Percentiles rank a stretch among this genome's conserved stretches.
These are phyloP conservation scores for Rosa rugosa DNA, from an alignment of 306 rosid genomes.

Conservation along the genomic window DNA sequence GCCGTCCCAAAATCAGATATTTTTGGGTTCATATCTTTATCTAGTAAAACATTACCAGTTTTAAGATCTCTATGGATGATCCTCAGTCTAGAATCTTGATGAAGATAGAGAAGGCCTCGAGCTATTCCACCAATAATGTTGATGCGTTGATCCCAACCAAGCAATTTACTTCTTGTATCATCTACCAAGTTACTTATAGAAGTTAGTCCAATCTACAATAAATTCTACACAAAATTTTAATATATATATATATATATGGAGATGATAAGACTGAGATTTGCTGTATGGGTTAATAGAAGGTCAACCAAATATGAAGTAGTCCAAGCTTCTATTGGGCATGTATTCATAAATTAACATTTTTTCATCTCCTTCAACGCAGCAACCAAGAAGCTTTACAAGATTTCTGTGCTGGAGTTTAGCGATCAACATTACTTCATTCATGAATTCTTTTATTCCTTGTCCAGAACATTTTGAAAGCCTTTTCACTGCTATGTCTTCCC, in stretches of 20 bases:
- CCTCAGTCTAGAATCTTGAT: conserved; percentile 37
- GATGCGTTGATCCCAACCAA: conserved; percentile 8
- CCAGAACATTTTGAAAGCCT: conserved; percentile 45
- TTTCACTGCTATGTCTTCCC: conserved; percentile 54
- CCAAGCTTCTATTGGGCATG: conserved; percentile 58
- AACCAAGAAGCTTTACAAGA: conserved; percentile 57
- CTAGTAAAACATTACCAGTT: conserved; percentile 52
- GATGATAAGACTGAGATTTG: background rate
- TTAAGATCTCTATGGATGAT: conserved; percentile 58
- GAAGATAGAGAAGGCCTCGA: conserved; percentile 28
- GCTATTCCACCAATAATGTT: conserved; percentile 23
- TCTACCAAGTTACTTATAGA: background rate
- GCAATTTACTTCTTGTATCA: background rate
- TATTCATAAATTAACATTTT: conserved; percentile 53
- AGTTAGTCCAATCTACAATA: background rate
- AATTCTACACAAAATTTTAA: background rate
- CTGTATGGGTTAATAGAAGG: background rate
- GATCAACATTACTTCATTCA: conserved; percentile 51
- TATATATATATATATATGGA: background rate
- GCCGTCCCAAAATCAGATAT: conserved; percentile 71
- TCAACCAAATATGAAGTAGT: conserved; percentile 62
- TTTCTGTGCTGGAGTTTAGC: conserved; percentile 65
- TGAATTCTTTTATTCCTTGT: conserved; percentile 55
- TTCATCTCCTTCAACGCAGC: conserved; percentile 47
- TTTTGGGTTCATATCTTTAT: conserved; percentile 50